Conservation (phyloP, 139 green algal genomes). For the Volvox reticuliferus region DNA sequence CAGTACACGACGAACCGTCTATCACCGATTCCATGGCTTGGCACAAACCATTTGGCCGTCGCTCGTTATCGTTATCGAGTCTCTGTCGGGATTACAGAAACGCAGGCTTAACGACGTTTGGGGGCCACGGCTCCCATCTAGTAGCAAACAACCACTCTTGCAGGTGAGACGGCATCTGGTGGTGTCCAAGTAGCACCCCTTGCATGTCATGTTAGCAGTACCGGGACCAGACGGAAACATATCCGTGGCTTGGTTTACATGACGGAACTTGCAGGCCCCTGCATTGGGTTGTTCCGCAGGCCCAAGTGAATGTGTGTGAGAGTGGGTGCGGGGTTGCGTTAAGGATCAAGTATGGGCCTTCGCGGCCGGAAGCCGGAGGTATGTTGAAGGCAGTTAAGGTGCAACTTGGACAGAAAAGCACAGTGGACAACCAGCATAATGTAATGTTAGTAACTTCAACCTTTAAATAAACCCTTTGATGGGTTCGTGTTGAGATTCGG, state of each 20-base stretch:
- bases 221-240: constrained; percentile 21
- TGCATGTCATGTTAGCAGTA: constrained; percentile 1
- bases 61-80: not conserved
- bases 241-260: constrained; percentile 21
- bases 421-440: no score
- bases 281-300: no score
- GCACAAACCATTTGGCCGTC: constrained; percentile 1
- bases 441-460: no score
- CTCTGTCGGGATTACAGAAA: not conserved
- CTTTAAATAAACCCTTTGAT: no score
- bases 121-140: not conserved
- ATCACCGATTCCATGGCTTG: not conserved
- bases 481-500: no score
- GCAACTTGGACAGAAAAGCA: no score
- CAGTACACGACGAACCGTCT: no score
- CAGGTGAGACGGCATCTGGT: not conserved
- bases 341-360: not conserved
- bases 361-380: no score
- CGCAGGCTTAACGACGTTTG: not conserved
- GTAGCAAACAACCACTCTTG: constrained; percentile 14
- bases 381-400: no score
- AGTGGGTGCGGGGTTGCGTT: not conserved
- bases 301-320: not conserved
- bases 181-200: not conserved
- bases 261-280: not conserved